Base-by-base conservation (phyloP, 179 eudicot genomes). In the Heliamphora pulchella region DNA sequence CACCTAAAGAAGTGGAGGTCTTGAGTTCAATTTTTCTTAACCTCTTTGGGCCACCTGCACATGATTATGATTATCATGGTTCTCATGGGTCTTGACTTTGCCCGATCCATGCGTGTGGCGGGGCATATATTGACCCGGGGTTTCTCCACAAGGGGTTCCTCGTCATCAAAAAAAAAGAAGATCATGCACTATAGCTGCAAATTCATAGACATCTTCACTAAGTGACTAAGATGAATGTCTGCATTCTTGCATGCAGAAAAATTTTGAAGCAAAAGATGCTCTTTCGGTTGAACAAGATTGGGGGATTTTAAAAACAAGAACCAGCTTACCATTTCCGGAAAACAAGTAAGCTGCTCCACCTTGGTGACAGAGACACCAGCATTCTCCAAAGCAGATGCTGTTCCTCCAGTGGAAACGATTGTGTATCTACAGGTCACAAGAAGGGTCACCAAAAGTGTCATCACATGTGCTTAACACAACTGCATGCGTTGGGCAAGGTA, bases 391-490 rank as follows among this genome's bases (percentile, higher is more conserved):
- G 96, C 88, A 82, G 94, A 88, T 74, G 98, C 94, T 61, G 98
- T 95, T 82, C 98, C 98, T 86, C 98, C 98, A n/a, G 98, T 95
- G 80, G 98, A 95, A 76, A 95, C 90, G 81, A 95, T 91, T 53
- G 88, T 90, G 85, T 83, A 93, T 76, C 97, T 95, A 81, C 43
- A 82, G 7, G 15, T 13, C n/a, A 64, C 43, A 71, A 11, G 66
- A 46, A n/a, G 53, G 46, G 46, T 46, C 44, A 65, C 66, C 46
- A 63, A 11, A 39, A n/a, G 55, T 10, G 6, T 17, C 15, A 11
- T 39, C 9, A 50, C n/a, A 72, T 2, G 10, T n/a, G 41, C 69
- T 57, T 54, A 53, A 53, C 1, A 0, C 65, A 78, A 17, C 41
- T 39, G 44, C 31, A 18, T 8, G 63, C 20, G 6, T 31, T 1